Evolutionary conservation across 1,139 yeast species (phyloP).

Genomic region (Pichia sp.): DNA sequence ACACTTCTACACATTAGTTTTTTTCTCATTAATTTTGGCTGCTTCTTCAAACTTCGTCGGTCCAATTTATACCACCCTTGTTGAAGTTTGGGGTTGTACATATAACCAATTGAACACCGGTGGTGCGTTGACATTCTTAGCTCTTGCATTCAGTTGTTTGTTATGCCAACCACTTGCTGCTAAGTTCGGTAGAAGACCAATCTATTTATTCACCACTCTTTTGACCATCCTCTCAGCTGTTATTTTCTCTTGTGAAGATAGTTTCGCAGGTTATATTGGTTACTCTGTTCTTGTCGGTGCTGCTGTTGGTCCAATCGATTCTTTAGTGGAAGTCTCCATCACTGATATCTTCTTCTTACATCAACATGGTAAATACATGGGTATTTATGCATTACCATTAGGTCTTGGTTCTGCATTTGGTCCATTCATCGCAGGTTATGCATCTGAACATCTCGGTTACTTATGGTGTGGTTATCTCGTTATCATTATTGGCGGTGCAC

Average conservation of each 20-base stretch:
- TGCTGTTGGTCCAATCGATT: slow-evolving; percentile 50
- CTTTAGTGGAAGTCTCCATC: slow-evolving; percentile 47
- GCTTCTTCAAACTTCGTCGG: slow-evolving; percentile 41
- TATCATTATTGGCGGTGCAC: slow-evolving; percentile 39
- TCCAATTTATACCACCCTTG: slow-evolving; percentile 41
- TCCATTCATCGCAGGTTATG: slow-evolving; percentile 45
- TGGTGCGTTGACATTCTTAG: slow-evolving; percentile 42
- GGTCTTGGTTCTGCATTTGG: slow-evolving; percentile 46
- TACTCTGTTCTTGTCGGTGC: slow-evolving; percentile 39
- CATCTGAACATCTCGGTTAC: slow-evolving; percentile 41
- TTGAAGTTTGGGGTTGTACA: slow-evolving; percentile 37
- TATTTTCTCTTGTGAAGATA: slow-evolving; percentile 37
- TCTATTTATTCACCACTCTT: slow-evolving; percentile 37
- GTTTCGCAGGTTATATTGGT: slow-evolving; percentile 34
- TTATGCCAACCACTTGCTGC: slow-evolving; percentile 49
- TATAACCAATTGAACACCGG: slow-evolving; percentile 37
- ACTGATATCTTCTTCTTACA: slow-evolving; percentile 49
- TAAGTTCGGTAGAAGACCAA: slow-evolving; percentile 41
- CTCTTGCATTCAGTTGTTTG: slow-evolving; percentile 47
- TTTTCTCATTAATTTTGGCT: slow-evolving; percentile 42
- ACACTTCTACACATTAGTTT: slow-evolving; percentile 32
- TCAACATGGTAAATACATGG: slow-evolving; percentile 42
- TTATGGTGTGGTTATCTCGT: slow-evolving; percentile 42
- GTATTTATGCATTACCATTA: slow-evolving; percentile 41
- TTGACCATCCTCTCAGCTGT: slow-evolving; percentile 28